phyloP scores from a whole-genome alignment of 2,329 filamentous ascomycete species.

The Stachybotrys chlorohalonatus region DNA sequence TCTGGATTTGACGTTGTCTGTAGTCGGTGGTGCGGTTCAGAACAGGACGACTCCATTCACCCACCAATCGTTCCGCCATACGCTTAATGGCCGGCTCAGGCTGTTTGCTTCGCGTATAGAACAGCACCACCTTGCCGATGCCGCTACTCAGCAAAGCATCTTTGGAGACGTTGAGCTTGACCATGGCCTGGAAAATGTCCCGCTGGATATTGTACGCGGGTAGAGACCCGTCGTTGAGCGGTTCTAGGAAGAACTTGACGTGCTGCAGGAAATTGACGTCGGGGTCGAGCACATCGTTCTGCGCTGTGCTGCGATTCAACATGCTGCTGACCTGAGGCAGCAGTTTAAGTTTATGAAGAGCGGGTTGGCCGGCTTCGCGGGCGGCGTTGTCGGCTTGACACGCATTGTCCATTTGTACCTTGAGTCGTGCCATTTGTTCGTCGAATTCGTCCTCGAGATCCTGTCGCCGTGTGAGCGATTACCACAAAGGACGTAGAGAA shows the following conservation, averaged over 20 bases:
- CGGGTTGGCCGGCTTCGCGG: conserved; percentile 69
- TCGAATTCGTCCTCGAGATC: conserved; percentile 88
- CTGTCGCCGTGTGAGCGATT: conserved; percentile 31
- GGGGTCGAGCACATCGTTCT: conserved; percentile 78
- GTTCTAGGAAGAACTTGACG: conserved; percentile 95
- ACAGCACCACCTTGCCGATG: conserved; percentile 91
- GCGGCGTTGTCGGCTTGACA: conserved; percentile 80
- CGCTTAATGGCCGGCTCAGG: conserved; percentile 85
- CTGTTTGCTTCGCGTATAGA: conserved; percentile 93
- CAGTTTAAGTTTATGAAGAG: conserved; percentile 87
- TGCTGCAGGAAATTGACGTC: conserved; percentile 93
- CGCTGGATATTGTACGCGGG: conserved; percentile 97
- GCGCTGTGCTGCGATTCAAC: conserved; percentile 81
- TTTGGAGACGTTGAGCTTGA: conserved; percentile 78
- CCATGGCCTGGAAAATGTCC: conserved; percentile 77
- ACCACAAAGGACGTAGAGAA: neutral
- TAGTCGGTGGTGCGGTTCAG: conserved; percentile 91
- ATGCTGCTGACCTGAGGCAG: conserved; percentile 83
- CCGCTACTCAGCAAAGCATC: conserved; percentile 83
- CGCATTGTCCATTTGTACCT: conserved; percentile 81
- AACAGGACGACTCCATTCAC: conserved; percentile 93
- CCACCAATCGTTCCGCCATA: conserved; percentile 83
- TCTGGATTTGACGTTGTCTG: conserved; percentile 67
- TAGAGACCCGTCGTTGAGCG: conserved; percentile 84
- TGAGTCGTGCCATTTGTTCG: conserved; percentile 79